A percentile compares a stretch with the other conserved stretches of the same genome.
These are phyloP conservation scores for Cladobotryum mycophilum DNA, from an alignment of 2,329 filamentous ascomycete species.

Conservation along the genomic window DNA sequence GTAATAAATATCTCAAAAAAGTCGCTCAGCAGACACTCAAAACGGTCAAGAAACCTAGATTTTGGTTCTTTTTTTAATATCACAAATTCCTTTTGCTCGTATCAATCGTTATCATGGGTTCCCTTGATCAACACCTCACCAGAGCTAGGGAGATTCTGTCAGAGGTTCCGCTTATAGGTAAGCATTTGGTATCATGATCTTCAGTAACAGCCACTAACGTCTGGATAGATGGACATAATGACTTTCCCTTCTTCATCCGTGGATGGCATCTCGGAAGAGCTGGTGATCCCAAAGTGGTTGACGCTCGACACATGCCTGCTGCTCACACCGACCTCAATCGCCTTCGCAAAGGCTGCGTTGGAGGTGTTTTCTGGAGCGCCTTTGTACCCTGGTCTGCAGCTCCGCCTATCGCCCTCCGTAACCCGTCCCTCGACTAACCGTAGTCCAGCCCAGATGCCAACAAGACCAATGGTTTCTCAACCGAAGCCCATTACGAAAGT, in stretches of 20 bases:
- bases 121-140: not conserved
- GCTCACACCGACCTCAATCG: slow-evolving; percentile 62
- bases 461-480: not conserved
- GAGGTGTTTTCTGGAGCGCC: slow-evolving; percentile 81
- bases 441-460: not conserved
- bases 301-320: slow-evolving; percentile 62
- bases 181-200: not conserved
- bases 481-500: not conserved
- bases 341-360: slow-evolving; percentile 59
- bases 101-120: no score
- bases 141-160: not conserved
- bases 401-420: no score
- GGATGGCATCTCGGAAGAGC: slow-evolving; percentile 50
- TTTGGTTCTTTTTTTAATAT: no score
- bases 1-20: no score
- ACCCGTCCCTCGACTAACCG: not conserved
- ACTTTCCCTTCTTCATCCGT: slow-evolving; percentile 67
- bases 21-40: no score
- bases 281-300: slow-evolving; percentile 55
- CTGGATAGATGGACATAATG: slow-evolving; percentile 74
- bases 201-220: not conserved
- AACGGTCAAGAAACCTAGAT: no score
- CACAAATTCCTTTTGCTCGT: no score
- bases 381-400: slow-evolving; percentile 63
- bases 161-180: not conserved